Evolutionary conservation across 495 filamentous ascomycete genomes (phyloP), one percentile per base, ranked within the genome.

Genomic region (Tuber indicum): DNA sequence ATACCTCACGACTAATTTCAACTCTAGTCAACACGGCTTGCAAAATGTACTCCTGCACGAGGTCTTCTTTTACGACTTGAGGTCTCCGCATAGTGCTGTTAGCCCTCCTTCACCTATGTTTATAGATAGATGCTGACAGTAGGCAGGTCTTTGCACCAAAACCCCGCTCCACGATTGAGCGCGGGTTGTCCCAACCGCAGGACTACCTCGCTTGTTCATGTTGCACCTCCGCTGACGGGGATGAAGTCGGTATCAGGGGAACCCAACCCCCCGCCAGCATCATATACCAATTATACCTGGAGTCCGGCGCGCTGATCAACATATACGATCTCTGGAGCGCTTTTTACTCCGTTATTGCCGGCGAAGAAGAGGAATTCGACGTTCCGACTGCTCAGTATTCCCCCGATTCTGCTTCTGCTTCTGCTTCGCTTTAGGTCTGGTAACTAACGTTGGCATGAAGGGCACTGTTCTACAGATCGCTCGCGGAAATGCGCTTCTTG

Each of bases 201-300:
- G 92, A 97, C 81, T 98, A 98, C 82, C 89, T 98, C 21, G 89
- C 89, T 26, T 97, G 92, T 83, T 85, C 86, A 3, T 94, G 92
- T 86, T 90, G 91, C 84, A 79, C 85, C 78, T 77, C 84, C 72
- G 78, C 81, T 26, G 84, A 87, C 83, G 81, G 75, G 2, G 81
- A 75, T 71, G 49, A 82, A 72, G 42, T 74, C 5, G 75, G 75
- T 9, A 76, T 91, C 9, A 89, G 88, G 9, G 80, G 89, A 12
- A 92, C 90, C 12, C 89, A 95, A 79, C 94, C 96, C 19, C 86
- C 92, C 21, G 91, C 91, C 23, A 88, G 94, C 2, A 91, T 97
- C 26, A 81, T 98, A 76, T 99, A 97, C 85, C 93, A 96, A 76
- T 86, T 98, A 43, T 98, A 97, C 84, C 88, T 94, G 26, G 95